These are phyloP conservation scores for Hortaea werneckii DNA, from an alignment of 2,329 filamentous ascomycete genomes.

Conservation along the genomic window DNA sequence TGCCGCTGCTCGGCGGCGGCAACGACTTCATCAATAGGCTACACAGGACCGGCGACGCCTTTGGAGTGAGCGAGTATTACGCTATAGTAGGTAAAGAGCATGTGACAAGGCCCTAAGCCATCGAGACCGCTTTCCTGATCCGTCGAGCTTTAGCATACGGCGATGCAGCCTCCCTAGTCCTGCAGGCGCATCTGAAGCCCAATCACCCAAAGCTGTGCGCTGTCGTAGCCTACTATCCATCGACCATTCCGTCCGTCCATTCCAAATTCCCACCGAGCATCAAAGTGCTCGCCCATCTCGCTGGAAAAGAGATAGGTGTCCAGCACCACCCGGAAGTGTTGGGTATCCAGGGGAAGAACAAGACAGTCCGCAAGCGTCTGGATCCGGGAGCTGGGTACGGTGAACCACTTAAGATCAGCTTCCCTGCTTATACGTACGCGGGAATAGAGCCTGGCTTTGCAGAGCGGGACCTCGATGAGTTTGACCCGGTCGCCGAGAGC, in stretches of 20 bases:
- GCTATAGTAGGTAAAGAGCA: constrained; percentile 48
- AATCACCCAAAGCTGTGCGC: constrained; percentile 46
- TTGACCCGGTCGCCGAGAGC: constrained; percentile 52
- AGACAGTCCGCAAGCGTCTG: constrained; percentile 39
- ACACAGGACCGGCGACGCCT: constrained; percentile 42
- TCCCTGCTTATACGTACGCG: constrained; percentile 45
- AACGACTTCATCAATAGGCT: constrained; percentile 38
- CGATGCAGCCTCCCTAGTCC: constrained; percentile 48
- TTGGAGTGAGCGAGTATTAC: constrained; percentile 50
- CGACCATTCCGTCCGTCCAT: constrained; percentile 43
- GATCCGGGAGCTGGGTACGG: constrained; percentile 43
- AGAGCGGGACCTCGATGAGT: constrained; percentile 59
- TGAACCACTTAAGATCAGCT: constrained; percentile 34
- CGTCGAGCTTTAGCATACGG: constrained; percentile 43
- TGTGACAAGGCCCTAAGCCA: neutral
- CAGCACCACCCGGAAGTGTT: constrained; percentile 40
- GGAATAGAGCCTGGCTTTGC: constrained; percentile 56
- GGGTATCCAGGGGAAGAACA: constrained; percentile 43
- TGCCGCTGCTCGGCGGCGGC: constrained; percentile 43
- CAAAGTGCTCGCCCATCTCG: constrained; percentile 48
- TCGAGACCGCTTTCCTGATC: neutral
- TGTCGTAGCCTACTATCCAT: constrained; percentile 54
- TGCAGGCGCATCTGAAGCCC: constrained; percentile 49
- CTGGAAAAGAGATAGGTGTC: constrained; percentile 40
- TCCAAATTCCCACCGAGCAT: constrained; percentile 34